phyloP scores from a whole-genome alignment of 179 eudicot species.

The Spergularia azorica region DNA sequence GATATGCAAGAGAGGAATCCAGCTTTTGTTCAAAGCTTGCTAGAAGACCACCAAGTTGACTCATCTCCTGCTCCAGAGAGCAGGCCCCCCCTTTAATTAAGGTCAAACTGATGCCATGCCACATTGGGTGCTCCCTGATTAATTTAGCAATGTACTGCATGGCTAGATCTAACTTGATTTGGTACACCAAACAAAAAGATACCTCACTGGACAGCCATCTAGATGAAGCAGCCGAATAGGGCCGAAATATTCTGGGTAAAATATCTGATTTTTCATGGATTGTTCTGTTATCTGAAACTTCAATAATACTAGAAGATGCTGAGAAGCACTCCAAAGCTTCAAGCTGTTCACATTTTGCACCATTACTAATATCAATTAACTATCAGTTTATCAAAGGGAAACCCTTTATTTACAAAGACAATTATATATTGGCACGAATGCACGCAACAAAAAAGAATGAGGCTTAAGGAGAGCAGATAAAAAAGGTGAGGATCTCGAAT shows the following conservation, averaged over 20 bases:
- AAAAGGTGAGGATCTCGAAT: not conserved
- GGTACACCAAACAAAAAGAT: constrained; percentile 47
- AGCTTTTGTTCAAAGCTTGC: constrained; percentile 54
- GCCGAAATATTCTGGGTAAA: constrained; percentile 47
- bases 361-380: too few species aligned
- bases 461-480: too few species aligned
- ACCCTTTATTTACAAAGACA: too few species aligned
- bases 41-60: constrained; percentile 40
- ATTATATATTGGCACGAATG: too few species aligned
- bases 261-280: constrained; percentile 40
- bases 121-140: constrained; percentile 70
- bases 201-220: constrained; percentile 79
- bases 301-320: constrained; percentile 46
- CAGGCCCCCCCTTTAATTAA: constrained; percentile 27
- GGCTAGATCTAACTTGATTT: constrained; percentile 66
- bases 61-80: constrained; percentile 41
- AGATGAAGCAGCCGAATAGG: constrained; percentile 43
- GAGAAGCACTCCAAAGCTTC: constrained; percentile 90
- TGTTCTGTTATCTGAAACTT: constrained; percentile 45
- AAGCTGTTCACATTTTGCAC: constrained; percentile 50
- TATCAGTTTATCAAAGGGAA: too few species aligned
- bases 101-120: constrained; percentile 35
- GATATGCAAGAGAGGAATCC: constrained; percentile 43
- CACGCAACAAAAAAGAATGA: too few species aligned
- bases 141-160: constrained; percentile 66